phyloP scores from a whole-genome alignment of 2,329 filamentous ascomycete genomes.

The Epichloe sp. region DNA sequence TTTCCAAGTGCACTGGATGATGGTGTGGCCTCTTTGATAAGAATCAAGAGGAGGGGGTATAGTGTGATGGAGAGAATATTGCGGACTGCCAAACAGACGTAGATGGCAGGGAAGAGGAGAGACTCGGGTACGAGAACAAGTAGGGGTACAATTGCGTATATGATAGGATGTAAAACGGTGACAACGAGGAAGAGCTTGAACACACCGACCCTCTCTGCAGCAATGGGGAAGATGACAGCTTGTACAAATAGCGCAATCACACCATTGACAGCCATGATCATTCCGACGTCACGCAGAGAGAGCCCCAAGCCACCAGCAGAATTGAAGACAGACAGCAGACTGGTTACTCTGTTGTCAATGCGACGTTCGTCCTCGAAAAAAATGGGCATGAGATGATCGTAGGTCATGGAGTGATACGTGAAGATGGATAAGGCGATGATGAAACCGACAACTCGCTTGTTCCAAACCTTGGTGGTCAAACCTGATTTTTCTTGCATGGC shows the following conservation, averaged over 20 bases:
- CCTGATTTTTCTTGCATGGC: slow-evolving; percentile 20
- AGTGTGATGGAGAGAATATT: slow-evolving; percentile 50
- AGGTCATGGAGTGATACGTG: slow-evolving; percentile 91
- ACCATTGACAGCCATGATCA: slow-evolving; percentile 47
- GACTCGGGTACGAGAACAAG: slow-evolving; percentile 41
- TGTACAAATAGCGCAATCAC: slow-evolving; percentile 46
- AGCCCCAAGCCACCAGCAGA: slow-evolving; percentile 50
- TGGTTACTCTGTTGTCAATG: slow-evolving; percentile 21
- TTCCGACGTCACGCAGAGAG: slow-evolving; percentile 47
- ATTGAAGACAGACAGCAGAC: slow-evolving; percentile 33
- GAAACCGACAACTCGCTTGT: slow-evolving; percentile 56
- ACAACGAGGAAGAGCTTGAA: slow-evolving; percentile 45
- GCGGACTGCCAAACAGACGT: slow-evolving; percentile 41
- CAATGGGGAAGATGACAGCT: slow-evolving; percentile 46
- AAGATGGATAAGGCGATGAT: slow-evolving; percentile 78
- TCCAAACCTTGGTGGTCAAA: slow-evolving; percentile 31
- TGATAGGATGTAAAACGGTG: slow-evolving; percentile 46
- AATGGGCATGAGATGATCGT: slow-evolving; percentile 82
- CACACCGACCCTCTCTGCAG: slow-evolving; percentile 44
- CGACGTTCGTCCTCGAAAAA: slow-evolving; percentile 65
- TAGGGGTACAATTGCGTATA: slow-evolving; percentile 45
- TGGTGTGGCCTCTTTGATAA: slow-evolving; percentile 54
- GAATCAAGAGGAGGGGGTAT: slow-evolving; percentile 51
- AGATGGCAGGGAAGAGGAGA: slow-evolving; percentile 43
- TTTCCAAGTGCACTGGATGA: slow-evolving; percentile 42